Evolutionary conservation across 2,329 filamentous ascomycete genomes (phyloP), one percentile per base, ranked within the genome.

Genomic region (Xylaria sp.): DNA sequence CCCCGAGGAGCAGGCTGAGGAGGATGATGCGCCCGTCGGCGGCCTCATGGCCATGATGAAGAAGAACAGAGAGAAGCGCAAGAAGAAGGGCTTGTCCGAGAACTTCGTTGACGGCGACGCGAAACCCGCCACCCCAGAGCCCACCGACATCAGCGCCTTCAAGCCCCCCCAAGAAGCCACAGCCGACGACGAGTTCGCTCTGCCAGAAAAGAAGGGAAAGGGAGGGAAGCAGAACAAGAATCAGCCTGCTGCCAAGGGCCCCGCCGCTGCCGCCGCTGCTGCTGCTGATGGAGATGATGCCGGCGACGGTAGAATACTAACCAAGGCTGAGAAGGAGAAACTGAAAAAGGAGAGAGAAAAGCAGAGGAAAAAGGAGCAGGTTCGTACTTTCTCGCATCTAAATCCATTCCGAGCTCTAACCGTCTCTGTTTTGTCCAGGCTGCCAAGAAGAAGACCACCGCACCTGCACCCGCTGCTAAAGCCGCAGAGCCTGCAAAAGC

Each of bases 271-370:
- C 6, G 75, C 79, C 11, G 79, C 78, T 5, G 85, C 78, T 5
- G 80, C 78, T 5, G 85, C 78, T 5, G 80, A 82, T 10, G 80
- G 79, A 28, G 86, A 84, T 2, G 86, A 82, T 11, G 88, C 80
- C 7, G 86, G 85, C 4, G 84, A 84, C 67, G 91, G 91, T 53
- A 88, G 90, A 64, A 86, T 98, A 58, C 90, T 98, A 83, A 97
- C 93, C 46, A 99, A 98, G 88, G 96, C 97, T 67, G 94, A 99
- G 84, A 99, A 99, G 85, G 96, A 99, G 81, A 97, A 93, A 57
- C n/a, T 70, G 83, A 98, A 95, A 87, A 99, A 97, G 84, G 96
- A 99, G 84, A 90, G 93, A 70, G 96, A 99, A 85, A 99, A 99
- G 89, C 93, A 96, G 83, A 88, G 23, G 81, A 99, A 99, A 85